These are phyloP conservation scores for Trametes sanguinea DNA, from an alignment of 768 basidiomycete genomes.

Conservation along the genomic window DNA sequence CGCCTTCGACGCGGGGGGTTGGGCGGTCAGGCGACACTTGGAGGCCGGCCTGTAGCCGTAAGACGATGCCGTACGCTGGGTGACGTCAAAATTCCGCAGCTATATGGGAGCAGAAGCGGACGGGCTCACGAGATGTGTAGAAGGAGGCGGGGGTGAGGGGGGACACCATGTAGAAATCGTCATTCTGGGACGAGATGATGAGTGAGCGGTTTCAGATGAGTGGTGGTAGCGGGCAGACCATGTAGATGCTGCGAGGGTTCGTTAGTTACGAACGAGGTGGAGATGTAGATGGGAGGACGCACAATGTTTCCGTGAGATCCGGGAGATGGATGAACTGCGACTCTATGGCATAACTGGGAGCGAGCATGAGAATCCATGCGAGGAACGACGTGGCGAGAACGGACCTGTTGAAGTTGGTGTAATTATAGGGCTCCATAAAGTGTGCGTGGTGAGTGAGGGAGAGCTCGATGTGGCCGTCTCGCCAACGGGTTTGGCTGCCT, in stretches of 20 bases:
- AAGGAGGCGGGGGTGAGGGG: slow-evolving; percentile 35
- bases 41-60: slow-evolving; percentile 38
- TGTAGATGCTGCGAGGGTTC: slow-evolving; percentile 25
- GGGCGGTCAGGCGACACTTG: slow-evolving; percentile 32
- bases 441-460: slow-evolving; percentile 36
- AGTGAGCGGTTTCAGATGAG: not conserved
- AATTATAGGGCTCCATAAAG: slow-evolving; percentile 28
- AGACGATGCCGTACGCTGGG: slow-evolving; percentile 39
- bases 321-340: slow-evolving; percentile 36
- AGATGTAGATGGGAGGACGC: too few relatives aligned
- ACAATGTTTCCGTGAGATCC: slow-evolving; percentile 37
- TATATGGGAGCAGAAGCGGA: not conserved
- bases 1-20: slow-evolving; percentile 31
- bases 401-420: slow-evolving; percentile 38
- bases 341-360: slow-evolving; percentile 38
- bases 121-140: slow-evolving; percentile 32
- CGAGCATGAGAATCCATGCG: too few relatives aligned
- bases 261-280: too few relatives aligned
- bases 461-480: slow-evolving; percentile 33
- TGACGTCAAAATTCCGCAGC: not conserved
- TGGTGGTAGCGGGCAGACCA: slow-evolving; percentile 26
- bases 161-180: slow-evolving; percentile 42
- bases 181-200: slow-evolving; percentile 32
- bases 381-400: too few relatives aligned
- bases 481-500: slow-evolving; percentile 21